Evolutionary conservation across 2,329 filamentous ascomycete species (phyloP).

Genomic region (Colletotrichum nymphaeae): DNA sequence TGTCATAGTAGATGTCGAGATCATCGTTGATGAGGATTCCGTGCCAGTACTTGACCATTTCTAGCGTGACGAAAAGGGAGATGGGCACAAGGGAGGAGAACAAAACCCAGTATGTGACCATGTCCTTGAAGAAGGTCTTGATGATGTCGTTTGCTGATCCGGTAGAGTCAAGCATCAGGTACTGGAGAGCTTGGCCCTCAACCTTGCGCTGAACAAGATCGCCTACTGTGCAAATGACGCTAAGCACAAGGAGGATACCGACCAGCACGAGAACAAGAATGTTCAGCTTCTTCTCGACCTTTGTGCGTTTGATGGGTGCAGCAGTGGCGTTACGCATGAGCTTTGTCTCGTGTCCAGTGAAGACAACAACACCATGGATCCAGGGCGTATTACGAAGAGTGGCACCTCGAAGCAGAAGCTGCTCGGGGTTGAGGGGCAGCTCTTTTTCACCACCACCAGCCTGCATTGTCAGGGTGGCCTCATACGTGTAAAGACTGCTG

Average conservation of each 20-base stretch:
- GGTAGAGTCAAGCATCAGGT: conserved; percentile 75
- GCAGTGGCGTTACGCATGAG: conserved; percentile 98
- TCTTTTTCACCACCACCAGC: conserved; percentile 94
- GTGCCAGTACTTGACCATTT: conserved; percentile 98
- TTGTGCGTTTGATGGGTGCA: conserved; percentile 96
- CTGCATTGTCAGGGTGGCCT: conserved; percentile 93
- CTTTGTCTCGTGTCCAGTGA: conserved; percentile 98
- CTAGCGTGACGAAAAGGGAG: conserved; percentile 96
- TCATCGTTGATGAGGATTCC: conserved; percentile 98
- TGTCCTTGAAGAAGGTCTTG: conserved; percentile 88
- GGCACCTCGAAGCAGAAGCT: conserved; percentile 91
- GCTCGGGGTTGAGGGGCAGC: conserved; percentile 88
- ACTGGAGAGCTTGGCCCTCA: conserved; percentile 71
- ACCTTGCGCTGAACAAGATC: conserved; percentile 84
- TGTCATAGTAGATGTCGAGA: conserved; percentile 96
- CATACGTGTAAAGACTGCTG: conserved; percentile 97
- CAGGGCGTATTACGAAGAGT: conserved; percentile 96
- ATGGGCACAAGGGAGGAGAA: conserved; percentile 98
- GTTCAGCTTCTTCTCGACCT: conserved; percentile 94
- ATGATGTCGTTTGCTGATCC: conserved; percentile 67
- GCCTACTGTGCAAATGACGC: conserved; percentile 90
- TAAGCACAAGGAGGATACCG: conserved; percentile 83
- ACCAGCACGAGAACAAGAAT: conserved; percentile 92
- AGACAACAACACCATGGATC: conserved; percentile 96
- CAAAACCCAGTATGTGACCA: conserved; percentile 98